Base-by-base conservation (phyloP, 2,329 filamentous ascomycete genomes). In the Monosporascus sp. region DNA sequence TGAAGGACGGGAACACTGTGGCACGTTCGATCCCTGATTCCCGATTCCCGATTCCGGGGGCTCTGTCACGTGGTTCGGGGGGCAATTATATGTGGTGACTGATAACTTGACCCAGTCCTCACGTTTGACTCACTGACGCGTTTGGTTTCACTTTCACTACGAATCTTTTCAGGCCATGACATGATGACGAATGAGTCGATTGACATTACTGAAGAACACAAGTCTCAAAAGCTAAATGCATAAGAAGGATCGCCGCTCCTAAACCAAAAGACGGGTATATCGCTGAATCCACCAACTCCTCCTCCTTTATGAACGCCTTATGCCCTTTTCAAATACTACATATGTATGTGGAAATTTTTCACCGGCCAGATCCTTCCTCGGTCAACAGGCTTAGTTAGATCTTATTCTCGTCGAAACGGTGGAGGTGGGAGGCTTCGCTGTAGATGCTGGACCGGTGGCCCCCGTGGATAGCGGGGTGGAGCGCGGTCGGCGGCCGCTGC, bases 401-500 rank as follows among this genome's bases (percentile, higher is more conserved):
- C 55, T 52, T 58, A 48, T 61, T 61, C 1, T 61, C 55, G 18
- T 24, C 56, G 62, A 81, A 80, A 24, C 74, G 73, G 45, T 72
- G 71, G 64, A 82, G 71, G 57, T 79, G 67, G n/a, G 73, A 70
- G 38, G 69, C 77, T 55, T 73, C 75, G 45, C 78, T 81, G 63
- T 82, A 82, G 7, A 67, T 66, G 58, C 71, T 77, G 11, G 60
- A 63, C 54, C 65, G 58, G 38, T 54, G 57, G 27, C 67, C 64
- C 3, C 67, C 68, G 35, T 67, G 68, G 60, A 78, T 71, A 49
- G 76, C 75, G 25, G 83, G 83, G 60, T 86, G 83, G 57, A 83
- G 56, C 2, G 79, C 79, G 7, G 82, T 82, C 27, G 79, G 75
- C 1, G 83, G 83, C 11, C 82, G 76, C 63, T 76, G 72, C 14